Conservation (phyloP, 495 filamentous ascomycete species). For the Podospora sp. region DNA sequence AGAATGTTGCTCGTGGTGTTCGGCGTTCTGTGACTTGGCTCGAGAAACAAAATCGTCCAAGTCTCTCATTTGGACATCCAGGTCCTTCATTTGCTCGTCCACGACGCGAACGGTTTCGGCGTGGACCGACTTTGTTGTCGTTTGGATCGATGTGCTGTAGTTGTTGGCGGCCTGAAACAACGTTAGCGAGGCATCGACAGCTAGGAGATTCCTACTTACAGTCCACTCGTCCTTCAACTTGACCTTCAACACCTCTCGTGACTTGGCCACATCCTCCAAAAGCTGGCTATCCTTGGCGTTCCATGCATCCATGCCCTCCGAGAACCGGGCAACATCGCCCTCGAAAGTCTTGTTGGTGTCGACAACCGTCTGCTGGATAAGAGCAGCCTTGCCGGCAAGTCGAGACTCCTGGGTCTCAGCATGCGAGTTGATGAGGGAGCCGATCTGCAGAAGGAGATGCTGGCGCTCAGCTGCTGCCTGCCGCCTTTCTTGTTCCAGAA, state of each 20-base stretch:
- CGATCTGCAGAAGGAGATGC: constrained; percentile 73
- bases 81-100: constrained; percentile 81
- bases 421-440: constrained; percentile 69
- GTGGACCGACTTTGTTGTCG: constrained; percentile 82
- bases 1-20: constrained; percentile 68
- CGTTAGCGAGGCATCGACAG: constrained; percentile 31
- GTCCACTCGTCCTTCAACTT: constrained; percentile 89
- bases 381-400: constrained; percentile 62
- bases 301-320: constrained; percentile 76
- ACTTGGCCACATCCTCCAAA: constrained; percentile 68
- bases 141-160: constrained; percentile 76
- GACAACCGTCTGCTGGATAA: constrained; percentile 63
- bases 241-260: constrained; percentile 73
- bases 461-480: constrained; percentile 75
- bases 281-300: constrained; percentile 66
- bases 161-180: constrained; percentile 66
- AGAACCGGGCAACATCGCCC: constrained; percentile 63
- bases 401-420: constrained; percentile 72
- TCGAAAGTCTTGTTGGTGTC: constrained; percentile 65
- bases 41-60: constrained; percentile 88
- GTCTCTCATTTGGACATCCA: constrained; percentile 82
- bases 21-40: constrained; percentile 77
- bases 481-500: constrained; percentile 72
- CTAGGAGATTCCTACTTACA: constrained; percentile 49
- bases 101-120: constrained; percentile 91